Percentiles rank a stretch among this genome's conserved stretches.
Evolutionary conservation across 169 alveolate genomes (phyloP).

Genomic region (Plasmodium malariae): DNA sequence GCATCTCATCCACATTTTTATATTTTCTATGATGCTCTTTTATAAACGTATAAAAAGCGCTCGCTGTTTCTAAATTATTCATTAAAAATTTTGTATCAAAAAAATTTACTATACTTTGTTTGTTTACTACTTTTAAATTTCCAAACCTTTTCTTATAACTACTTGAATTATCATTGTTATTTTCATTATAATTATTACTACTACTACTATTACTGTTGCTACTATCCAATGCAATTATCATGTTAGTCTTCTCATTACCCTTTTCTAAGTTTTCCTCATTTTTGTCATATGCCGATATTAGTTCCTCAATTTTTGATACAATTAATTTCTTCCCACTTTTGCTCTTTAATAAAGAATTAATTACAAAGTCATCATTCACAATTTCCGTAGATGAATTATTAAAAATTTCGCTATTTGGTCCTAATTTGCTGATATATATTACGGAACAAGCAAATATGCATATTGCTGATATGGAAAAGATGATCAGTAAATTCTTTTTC

Average conservation of each 20-base stretch:
- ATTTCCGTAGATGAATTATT: background rate
- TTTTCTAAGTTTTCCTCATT: background rate
- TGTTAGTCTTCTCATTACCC: background rate
- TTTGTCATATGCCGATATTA: background rate
- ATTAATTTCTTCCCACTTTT: slow-evolving; percentile 50
- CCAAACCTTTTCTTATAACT: slow-evolving; percentile 14
- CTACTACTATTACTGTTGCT: background rate
- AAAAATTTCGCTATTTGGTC: background rate
- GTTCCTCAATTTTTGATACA: slow-evolving; percentile 35
- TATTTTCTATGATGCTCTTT: slow-evolving; percentile 27
- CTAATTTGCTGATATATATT: slow-evolving; percentile 3
- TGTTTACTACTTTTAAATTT: slow-evolving; percentile 5
- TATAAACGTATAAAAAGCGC: slow-evolving; percentile 51
- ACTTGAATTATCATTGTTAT: background rate
- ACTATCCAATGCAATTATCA: background rate
- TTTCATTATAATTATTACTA: background rate
- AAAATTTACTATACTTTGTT: background rate
- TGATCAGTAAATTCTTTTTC: background rate
- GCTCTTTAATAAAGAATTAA: slow-evolving; percentile 44
- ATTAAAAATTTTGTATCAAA: slow-evolving; percentile 33
- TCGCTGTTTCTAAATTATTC: slow-evolving; percentile 57
- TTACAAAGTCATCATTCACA: slow-evolving; percentile 34
- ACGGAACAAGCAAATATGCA: slow-evolving; percentile 1
- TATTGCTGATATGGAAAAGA: slow-evolving; percentile 7
- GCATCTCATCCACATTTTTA: slow-evolving; percentile 37